These are phyloP conservation scores for Bryoerythrophyllum caledonicum DNA, from an alignment of 225 moss, liverwort and hornwort species.

Conservation along the genomic window DNA sequence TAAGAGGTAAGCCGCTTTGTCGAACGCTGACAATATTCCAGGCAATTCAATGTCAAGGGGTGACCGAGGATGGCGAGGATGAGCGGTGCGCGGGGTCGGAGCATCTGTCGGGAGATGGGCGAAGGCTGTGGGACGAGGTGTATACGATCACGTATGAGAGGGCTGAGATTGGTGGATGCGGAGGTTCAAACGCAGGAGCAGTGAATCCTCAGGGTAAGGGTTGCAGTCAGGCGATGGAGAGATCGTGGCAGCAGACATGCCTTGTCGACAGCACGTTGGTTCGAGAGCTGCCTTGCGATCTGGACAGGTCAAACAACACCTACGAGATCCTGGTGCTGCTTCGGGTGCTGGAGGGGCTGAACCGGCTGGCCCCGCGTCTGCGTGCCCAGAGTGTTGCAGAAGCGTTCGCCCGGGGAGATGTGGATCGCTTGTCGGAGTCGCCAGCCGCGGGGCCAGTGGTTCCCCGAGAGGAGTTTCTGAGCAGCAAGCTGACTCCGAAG, in stretches of 20 bases:
- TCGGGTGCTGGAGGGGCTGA: conserved; percentile 87
- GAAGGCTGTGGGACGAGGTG: conserved; percentile 95
- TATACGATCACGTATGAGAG: conserved; percentile 88
- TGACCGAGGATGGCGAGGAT: conserved; percentile 82
- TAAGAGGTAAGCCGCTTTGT: conserved; percentile 75
- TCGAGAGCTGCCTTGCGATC: conserved; percentile 91
- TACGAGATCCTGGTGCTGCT: conserved; percentile 85
- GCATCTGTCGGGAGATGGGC: conserved; percentile 70
- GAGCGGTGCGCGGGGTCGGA: conserved; percentile 87
- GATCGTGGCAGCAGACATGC: conserved; percentile 89
- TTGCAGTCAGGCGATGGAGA: conserved; percentile 42
- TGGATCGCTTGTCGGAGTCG: conserved; percentile 42
- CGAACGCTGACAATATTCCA: conserved; percentile 87
- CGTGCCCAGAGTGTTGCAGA: conserved; percentile 75
- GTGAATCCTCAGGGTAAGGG: conserved; percentile 46
- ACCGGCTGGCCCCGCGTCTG: conserved; percentile 79
- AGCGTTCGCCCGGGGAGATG: conserved; percentile 60
- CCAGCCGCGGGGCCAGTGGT: conserved; percentile 70
- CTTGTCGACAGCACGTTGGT: conserved; percentile 80
- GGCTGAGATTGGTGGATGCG: conserved; percentile 48
- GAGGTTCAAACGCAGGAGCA: too few species aligned
- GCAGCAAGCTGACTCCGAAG: conserved; percentile 95
- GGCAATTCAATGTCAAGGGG: conserved; percentile 90
- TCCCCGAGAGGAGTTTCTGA: conserved; percentile 76
- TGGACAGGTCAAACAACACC: conserved; percentile 85